Evolutionary conservation across 2,329 filamentous ascomycete species (phyloP).

Genomic region (Aspergillus cejpii): DNA sequence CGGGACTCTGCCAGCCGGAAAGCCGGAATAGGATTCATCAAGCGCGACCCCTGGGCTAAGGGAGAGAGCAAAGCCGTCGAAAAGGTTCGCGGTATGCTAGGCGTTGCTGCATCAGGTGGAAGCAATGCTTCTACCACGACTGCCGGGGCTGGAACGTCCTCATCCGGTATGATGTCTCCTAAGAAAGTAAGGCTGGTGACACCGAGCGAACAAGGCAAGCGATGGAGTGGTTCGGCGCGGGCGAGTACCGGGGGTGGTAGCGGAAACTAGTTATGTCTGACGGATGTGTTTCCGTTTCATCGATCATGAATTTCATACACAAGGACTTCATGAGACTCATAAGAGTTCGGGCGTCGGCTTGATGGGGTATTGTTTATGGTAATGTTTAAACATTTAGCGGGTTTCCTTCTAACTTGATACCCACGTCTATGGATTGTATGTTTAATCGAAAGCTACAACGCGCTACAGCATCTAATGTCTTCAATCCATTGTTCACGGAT

Average conservation of each 20-base stretch:
- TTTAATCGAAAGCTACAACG: too few species aligned
- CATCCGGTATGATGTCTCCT: constrained; percentile 35
- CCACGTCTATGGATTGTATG: too few species aligned
- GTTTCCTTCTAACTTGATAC: too few species aligned
- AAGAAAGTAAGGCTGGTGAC: constrained; percentile 44
- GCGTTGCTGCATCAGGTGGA: constrained; percentile 25
- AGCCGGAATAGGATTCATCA: constrained; percentile 33
- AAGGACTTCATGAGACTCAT: neutral
- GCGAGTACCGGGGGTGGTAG: constrained; percentile 15
- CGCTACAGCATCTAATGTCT: too few species aligned
- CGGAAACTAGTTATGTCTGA: neutral
- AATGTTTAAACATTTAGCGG: too few species aligned
- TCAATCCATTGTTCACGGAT: too few species aligned
- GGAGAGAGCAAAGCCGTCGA: constrained; percentile 44
- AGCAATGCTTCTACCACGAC: constrained; percentile 18
- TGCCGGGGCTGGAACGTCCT: constrained; percentile 17
- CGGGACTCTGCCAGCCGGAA: constrained; percentile 30
- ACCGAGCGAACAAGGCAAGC: constrained; percentile 37
- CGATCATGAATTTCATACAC: neutral
- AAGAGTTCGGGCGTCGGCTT: too few species aligned
- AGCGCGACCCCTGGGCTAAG: constrained; percentile 41
- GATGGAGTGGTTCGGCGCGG: constrained; percentile 18
- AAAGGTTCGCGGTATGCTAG: constrained; percentile 41
- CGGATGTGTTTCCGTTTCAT: neutral
- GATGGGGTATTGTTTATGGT: too few species aligned